Base-by-base conservation (phyloP, 2,329 filamentous ascomycete genomes). In the Trichoderma atrobrunneum region DNA sequence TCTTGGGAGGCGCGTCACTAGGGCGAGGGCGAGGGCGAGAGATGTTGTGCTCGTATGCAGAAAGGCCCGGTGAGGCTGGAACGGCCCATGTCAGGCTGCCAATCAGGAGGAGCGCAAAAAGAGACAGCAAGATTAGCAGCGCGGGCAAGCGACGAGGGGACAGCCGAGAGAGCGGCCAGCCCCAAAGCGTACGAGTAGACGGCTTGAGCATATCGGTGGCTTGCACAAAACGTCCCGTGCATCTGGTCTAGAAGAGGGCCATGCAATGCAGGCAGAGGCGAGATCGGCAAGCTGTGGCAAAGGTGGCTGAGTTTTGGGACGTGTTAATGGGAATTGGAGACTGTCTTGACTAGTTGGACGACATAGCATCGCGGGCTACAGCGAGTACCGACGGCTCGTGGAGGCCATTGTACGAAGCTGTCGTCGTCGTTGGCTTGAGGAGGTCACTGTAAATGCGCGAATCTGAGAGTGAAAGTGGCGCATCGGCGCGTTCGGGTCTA, bases 71-170 rank as follows among this genome's bases (percentile, higher is more conserved):
- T 21, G 85, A 83, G 1, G 83, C 79, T n/a, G 85, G 84, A 66
- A 87, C 82, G 39, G 82, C 79, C 74, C 81, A 84, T 21, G 86
- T 85, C 12, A 89, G 80, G 16, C 84, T 85, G 74, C 87, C 84
- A 74, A 90, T 81, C 65, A 89, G 84, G 75, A 87, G 82, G 72
- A 90, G 76, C 72, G 86, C 87, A 75, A 89, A 86, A 51, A 89
- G 74, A 72, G 85, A 83, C 60, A 90, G 80, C 70, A 81, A 78
- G 71, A 85, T 81, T 54, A 90, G 81, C 26, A 90, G 80, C 67
- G 87, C 78, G 21, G 85, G 85, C 74, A 89, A 80, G 70, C 86
- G 87, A 61, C 87, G 86, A 26, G 87, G 82, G 59, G 83, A 81
- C 72, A 90, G 80, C 68, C 85, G 85, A 72, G 85, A 84, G 74